phyloP scores from a whole-genome alignment of 148 eudicot species.

The Nepenthes mirabilis region DNA sequence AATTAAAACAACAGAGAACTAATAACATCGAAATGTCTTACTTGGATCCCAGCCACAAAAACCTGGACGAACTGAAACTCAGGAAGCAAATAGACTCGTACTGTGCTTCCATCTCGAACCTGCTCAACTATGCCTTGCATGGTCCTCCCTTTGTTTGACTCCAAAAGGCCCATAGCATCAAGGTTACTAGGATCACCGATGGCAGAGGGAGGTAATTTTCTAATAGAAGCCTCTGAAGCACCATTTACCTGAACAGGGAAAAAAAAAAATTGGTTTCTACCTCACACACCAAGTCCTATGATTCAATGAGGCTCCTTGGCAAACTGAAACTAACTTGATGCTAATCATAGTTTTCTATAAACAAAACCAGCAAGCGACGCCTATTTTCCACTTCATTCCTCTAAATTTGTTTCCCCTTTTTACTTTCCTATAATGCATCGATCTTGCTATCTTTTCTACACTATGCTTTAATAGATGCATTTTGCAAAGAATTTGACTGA shows the following conservation, averaged over 20 bases:
- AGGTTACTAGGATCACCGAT: constrained; percentile 61
- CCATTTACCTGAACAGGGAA: constrained; percentile 44
- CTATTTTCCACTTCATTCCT: no score
- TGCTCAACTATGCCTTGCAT: constrained; percentile 85
- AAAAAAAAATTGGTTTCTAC: neutral
- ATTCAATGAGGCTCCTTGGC: no score
- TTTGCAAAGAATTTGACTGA: no score
- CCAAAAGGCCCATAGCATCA: constrained; percentile 42
- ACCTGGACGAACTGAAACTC: constrained; percentile 82
- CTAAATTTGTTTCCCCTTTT: no score
- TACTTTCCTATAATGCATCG: no score
- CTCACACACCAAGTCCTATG: neutral
- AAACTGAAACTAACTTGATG: no score
- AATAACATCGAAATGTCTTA: constrained; percentile 6
- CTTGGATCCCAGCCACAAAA: constrained; percentile 87
- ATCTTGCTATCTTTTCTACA: no score
- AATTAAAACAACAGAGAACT: neutral
- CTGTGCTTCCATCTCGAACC: constrained; percentile 89
- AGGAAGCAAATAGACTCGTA: constrained; percentile 81
- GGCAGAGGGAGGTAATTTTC: constrained; percentile 88
- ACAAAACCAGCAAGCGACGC: no score
- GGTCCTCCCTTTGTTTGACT: constrained; percentile 56
- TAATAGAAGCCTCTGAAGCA: constrained; percentile 76
- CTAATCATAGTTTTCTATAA: no score
- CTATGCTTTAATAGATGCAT: no score